Conservation (phyloP, 352 stramenopile species). For the Phytophthora agathidicida region DNA sequence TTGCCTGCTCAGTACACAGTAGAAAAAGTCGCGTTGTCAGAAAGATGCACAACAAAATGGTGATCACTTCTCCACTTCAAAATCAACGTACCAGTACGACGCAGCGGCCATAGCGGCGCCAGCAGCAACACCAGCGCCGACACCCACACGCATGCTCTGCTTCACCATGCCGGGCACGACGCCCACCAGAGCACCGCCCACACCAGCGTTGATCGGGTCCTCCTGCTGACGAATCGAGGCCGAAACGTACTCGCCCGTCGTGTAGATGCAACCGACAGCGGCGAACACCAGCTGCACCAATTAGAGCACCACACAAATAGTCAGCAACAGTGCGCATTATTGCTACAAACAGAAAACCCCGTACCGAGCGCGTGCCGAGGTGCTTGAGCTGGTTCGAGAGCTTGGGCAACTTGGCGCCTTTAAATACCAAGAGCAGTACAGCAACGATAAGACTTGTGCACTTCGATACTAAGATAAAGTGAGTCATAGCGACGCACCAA, state of each 20-base stretch:
- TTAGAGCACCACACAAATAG: background rate
- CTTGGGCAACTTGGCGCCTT: conserved; percentile 82
- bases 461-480: background rate
- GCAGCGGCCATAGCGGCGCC: conserved; percentile 54
- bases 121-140: conserved; percentile 50
- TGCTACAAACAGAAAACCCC: background rate
- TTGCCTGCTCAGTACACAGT: conserved; percentile 38
- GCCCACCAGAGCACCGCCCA: conserved; percentile 70
- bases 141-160: conserved; percentile 74
- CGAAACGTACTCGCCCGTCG: conserved; percentile 69
- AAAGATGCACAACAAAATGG: background rate
- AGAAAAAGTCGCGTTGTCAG: conserved; percentile 5
- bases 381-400: conserved; percentile 83
- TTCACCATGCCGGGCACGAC: conserved; percentile 75
- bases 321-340: background rate
- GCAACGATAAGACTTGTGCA: background rate
- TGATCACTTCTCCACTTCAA: background rate
- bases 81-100: conserved; percentile 66
- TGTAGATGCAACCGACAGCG: conserved; percentile 64
- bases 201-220: conserved; percentile 68
- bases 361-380: conserved; percentile 76
- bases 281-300: conserved; percentile 70
- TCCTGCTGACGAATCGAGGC: conserved; percentile 74
- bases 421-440: background rate
- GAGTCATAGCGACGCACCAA: conserved; percentile 48